Conservation (phyloP, 495 filamentous ascomycete species). For the Neurospora sublineolata region DNA sequence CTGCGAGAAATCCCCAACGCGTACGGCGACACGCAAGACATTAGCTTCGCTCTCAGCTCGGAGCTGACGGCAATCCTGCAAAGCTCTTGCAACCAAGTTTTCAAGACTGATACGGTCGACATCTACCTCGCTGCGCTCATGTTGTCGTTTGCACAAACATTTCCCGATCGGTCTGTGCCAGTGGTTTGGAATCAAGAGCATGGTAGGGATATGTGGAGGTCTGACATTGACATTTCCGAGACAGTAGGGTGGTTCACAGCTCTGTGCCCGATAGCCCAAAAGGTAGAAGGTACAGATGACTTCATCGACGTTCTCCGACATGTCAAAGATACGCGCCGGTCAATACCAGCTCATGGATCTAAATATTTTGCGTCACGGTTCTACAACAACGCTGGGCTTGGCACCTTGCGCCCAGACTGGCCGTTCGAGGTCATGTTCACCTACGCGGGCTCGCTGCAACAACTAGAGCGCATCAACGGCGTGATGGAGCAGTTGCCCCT, state of each 20-base stretch:
- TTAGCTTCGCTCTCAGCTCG: constrained; percentile 31
- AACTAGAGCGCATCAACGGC: constrained; percentile 48
- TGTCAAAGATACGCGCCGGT: constrained; percentile 29
- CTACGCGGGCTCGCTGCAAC: constrained; percentile 54
- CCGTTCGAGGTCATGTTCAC: constrained; percentile 65
- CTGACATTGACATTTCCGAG: constrained; percentile 30
- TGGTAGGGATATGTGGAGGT: constrained; percentile 27
- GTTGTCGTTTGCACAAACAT: constrained; percentile 37
- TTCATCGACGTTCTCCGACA: constrained; percentile 29
- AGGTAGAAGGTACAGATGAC: constrained; percentile 26
- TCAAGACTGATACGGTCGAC: constrained; percentile 36
- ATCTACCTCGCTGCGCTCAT: constrained; percentile 38
- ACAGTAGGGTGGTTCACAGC: constrained; percentile 42
- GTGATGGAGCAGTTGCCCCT: constrained; percentile 47
- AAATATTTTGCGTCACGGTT: constrained; percentile 32
- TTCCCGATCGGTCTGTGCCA: constrained; percentile 42
- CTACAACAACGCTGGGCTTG: constrained; percentile 31
- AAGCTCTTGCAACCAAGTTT: constrained; percentile 29
- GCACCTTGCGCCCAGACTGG: constrained; percentile 37
- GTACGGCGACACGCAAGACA: constrained; percentile 30
- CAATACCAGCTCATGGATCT: constrained; percentile 16
- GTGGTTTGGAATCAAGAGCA: constrained; percentile 43
- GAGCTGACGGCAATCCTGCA: constrained; percentile 34
- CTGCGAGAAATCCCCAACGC: constrained; percentile 32
- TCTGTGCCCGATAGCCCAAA: constrained; percentile 26